Conservation (phyloP, 805 yeast species). For the Kurtzmaniella cleridarum region DNA sequence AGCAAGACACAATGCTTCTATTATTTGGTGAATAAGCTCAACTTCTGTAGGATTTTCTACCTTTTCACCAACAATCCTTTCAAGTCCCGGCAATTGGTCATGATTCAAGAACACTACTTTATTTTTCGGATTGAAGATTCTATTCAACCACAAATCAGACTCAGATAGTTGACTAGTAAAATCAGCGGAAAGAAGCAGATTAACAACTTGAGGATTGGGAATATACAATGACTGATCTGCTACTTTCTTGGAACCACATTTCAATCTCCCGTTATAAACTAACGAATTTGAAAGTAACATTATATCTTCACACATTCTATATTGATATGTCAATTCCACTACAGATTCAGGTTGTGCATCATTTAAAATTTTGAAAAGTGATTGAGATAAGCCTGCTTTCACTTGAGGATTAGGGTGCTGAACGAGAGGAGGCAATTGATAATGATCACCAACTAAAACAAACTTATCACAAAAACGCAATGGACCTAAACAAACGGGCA, state of each 20-base stretch:
- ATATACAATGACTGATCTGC: conserved; percentile 52
- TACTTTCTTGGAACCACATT: conserved; percentile 66
- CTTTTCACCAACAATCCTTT: conserved; percentile 55
- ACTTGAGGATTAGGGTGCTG: conserved; percentile 57
- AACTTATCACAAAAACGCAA: conserved; percentile 71
- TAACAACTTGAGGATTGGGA: conserved; percentile 33
- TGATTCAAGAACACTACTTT: conserved; percentile 78
- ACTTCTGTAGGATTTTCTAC: conserved; percentile 74
- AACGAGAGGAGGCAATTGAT: conserved; percentile 87
- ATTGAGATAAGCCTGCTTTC: conserved; percentile 57
- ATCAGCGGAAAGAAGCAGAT: conserved; percentile 8
- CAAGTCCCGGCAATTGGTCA: conserved; percentile 59
- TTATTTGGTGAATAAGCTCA: conserved; percentile 53
- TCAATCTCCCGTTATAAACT: conserved; percentile 68
- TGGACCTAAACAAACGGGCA: conserved; percentile 91
- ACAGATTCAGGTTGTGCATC: conserved; percentile 70
- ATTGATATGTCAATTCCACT: conserved; percentile 75
- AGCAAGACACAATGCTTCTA: conserved; percentile 48
- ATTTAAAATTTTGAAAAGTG: conserved; percentile 71
- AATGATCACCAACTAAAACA: conserved; percentile 93
- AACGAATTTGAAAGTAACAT: conserved; percentile 77
- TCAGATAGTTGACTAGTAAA: not conserved
- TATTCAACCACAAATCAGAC: conserved; percentile 46
- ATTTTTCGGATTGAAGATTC: conserved; percentile 47
- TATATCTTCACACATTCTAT: conserved; percentile 88